These are phyloP conservation scores for Periconia digitata DNA, from an alignment of 2,329 filamentous ascomycete genomes.

Conservation along the genomic window DNA sequence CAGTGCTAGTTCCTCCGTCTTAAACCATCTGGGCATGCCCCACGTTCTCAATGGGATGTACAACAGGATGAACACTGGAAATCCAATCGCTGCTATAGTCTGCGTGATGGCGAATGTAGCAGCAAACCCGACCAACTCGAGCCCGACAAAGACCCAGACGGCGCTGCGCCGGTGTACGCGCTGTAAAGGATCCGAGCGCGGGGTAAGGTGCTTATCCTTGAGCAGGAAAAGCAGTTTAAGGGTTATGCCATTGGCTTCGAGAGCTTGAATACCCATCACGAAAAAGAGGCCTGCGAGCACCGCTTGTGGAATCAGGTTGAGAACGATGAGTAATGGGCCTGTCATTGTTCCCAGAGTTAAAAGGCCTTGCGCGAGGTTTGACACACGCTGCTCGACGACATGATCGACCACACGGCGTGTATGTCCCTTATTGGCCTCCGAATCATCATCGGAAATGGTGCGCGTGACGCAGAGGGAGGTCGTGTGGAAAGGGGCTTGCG, in stretches of 20 bases:
- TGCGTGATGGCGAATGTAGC: conserved; percentile 61
- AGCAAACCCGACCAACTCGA: conserved; percentile 55
- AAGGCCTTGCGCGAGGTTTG: conserved; percentile 58
- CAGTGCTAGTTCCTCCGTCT: conserved; percentile 49
- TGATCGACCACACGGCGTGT: conserved; percentile 46
- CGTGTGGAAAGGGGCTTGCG: conserved; percentile 62
- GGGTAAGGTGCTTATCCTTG: conserved; percentile 50
- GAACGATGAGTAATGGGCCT: conserved; percentile 55
- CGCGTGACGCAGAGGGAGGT: conserved; percentile 51
- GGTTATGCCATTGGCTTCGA: conserved; percentile 57
- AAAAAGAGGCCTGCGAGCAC: conserved; percentile 61
- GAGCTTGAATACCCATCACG: conserved; percentile 56
- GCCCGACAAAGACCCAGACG: conserved; percentile 54
- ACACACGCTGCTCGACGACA: conserved; percentile 60
- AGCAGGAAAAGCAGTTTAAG: conserved; percentile 54
- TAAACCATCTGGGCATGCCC: conserved; percentile 55
- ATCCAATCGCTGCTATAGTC: conserved; percentile 62
- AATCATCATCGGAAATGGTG: conserved; percentile 44
- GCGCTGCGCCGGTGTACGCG: conserved; percentile 46
- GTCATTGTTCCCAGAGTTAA: conserved; percentile 60
- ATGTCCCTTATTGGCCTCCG: conserved; percentile 47
- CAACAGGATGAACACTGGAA: conserved; percentile 59
- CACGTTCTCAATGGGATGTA: conserved; percentile 58
- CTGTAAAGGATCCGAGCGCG: conserved; percentile 51
- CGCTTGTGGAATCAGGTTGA: conserved; percentile 57